Evolutionary conservation across 2,329 filamentous ascomycete genomes (phyloP), one percentile per base, ranked within the genome.

Genomic region (Fusarium sp.): DNA sequence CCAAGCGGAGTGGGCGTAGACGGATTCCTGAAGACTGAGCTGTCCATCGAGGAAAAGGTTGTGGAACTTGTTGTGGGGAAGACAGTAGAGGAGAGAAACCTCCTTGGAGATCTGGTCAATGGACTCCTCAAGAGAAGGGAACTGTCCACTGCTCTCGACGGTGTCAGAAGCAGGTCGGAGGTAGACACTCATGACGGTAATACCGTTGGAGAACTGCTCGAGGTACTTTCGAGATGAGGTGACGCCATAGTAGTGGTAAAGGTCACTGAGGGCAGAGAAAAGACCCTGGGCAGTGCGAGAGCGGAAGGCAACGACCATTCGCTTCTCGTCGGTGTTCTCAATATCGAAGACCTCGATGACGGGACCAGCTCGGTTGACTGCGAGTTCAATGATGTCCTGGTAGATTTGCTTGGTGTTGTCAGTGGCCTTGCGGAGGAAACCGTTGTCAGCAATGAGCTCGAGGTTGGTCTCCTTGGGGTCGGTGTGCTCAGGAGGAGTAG

Each of bases 61-160:
- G 83, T 98, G 95, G 82, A 99, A 94, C 83, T 95, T 96, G 87
- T 97, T 99, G 82, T 97, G 95, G 19, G 96, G 96, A 75, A 99
- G 93, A 82, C 96, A 99, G 89, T 98, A 99, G 23, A 99, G 87
- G 65, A 99, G 89, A 4, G 96, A 98, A 56, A 97, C 92, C 83
- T 99, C 96, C 88, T 98, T 98, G 86, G 96, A 97, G 85, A 99
- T 98, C 84, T 99, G 96, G 83, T 98, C 94, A 74, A 99, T 97
- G 6, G 95, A 96, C 76, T 95, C 92, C 78, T 98, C 94, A 75
- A 94, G 92, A 27, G 63, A 66, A 42, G 95, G 95, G 80, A 85
- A 84, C 63, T 88, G 86, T 45, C 87, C 83, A 41, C 89, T 49
- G 45, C 15, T 42, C 46, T 44, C 60, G 38, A 44, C 84, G 29